A percentile compares a stretch with the other conserved stretches of the same genome.
Evolutionary conservation across 345 rosid species (phyloP).

Genomic region (Trapa bicornis): DNA sequence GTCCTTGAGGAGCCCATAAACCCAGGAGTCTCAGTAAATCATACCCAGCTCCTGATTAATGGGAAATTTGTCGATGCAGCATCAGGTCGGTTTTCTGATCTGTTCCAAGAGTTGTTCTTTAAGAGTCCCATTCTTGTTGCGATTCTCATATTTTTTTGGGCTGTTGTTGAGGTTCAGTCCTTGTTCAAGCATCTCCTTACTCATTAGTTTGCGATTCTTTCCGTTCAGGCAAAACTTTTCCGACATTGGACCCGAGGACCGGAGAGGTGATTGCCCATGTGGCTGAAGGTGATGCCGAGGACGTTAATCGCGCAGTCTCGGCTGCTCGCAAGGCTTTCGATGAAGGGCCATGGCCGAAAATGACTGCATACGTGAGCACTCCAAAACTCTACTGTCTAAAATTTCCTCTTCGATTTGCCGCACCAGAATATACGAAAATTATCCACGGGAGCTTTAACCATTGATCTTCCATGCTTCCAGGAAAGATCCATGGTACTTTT

Average conservation of each 20-base stretch:
- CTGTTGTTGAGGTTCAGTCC: background rate
- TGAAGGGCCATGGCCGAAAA: conserved; percentile 48
- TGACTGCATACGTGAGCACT: conserved; percentile 29
- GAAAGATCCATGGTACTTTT: conserved; percentile 58
- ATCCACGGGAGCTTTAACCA: background rate
- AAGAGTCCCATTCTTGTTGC: background rate
- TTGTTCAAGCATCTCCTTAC: background rate
- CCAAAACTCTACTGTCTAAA: background rate
- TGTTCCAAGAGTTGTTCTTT: background rate
- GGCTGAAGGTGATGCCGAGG: conserved; percentile 48
- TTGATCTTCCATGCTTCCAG: conserved; percentile 22
- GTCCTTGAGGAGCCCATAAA: conserved; percentile 42
- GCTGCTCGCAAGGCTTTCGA: conserved; percentile 51
- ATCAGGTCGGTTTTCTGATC: conserved; percentile 39
- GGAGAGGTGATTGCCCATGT: conserved; percentile 37
- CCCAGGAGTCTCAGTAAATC: conserved; percentile 48
- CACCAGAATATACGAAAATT: too few species aligned
- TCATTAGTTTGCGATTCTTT: background rate
- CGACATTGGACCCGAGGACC: conserved; percentile 37
- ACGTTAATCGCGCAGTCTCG: conserved; percentile 35
- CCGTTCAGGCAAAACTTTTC: conserved; percentile 33
- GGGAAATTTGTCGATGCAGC: conserved; percentile 76
- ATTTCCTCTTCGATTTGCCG: background rate
- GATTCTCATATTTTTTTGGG: background rate
- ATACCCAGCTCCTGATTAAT: conserved; percentile 56